Conservation (phyloP, 83 land plant species). For the Picea abies region DNA sequence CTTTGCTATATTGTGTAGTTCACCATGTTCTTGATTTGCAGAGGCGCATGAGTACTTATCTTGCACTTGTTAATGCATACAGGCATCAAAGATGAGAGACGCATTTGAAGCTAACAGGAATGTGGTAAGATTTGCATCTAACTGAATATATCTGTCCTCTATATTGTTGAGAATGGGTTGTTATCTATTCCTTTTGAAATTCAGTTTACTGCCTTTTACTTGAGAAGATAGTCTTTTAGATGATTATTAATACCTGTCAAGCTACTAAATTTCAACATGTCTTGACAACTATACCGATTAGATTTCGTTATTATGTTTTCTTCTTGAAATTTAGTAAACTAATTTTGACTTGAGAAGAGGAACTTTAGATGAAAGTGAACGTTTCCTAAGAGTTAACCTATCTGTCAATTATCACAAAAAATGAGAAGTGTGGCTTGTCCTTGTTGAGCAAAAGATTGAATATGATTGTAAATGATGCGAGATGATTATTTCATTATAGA, state of each 20-base stretch:
- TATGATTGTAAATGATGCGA: too few species aligned
- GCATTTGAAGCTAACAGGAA: conserved; percentile 66
- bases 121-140: conserved; percentile 54
- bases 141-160: neutral
- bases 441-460: too few species aligned
- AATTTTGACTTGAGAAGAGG: too few species aligned
- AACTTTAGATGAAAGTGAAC: too few species aligned
- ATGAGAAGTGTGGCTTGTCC: neutral
- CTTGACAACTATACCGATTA: too few species aligned
- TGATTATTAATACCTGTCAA: neutral
- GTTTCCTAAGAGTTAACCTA: neutral
- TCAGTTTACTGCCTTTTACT: neutral
- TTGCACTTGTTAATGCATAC: neutral
- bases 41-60: neutral
- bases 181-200: neutral
- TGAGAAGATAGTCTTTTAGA: neutral
- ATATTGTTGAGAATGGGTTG: neutral
- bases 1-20: neutral
- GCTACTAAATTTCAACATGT: too few species aligned
- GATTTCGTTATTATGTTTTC: too few species aligned
- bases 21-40: neutral
- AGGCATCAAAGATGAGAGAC: conserved; percentile 9
- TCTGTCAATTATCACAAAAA: neutral
- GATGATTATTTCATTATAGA: too few species aligned
- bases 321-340: too few species aligned